These are phyloP conservation scores for Omphalotus guepiniiformis DNA, from an alignment of 768 basidiomycete genomes.

Conservation along the genomic window DNA sequence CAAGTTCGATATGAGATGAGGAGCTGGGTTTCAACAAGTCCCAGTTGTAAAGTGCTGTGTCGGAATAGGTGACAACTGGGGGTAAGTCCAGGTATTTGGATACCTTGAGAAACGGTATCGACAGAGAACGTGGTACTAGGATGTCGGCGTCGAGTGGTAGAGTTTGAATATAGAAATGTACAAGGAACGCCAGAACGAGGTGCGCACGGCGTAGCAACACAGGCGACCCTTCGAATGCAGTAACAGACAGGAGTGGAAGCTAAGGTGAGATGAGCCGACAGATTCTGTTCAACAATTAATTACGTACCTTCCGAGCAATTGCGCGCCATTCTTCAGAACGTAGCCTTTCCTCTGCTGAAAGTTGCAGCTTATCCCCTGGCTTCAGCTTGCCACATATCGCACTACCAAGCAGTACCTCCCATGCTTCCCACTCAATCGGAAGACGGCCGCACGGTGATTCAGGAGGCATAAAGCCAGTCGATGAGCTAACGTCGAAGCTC, in stretches of 20 bases:
- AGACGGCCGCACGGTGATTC: constrained; percentile 46
- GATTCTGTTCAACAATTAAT: neutral
- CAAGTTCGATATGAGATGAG: constrained; percentile 32
- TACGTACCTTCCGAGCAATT: constrained; percentile 27
- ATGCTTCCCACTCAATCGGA: constrained; percentile 42
- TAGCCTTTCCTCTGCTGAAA: constrained; percentile 23
- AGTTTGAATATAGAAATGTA: constrained; percentile 55
- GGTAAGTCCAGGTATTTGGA: neutral
- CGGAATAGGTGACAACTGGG: constrained; percentile 41
- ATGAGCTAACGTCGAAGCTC: constrained; percentile 67
- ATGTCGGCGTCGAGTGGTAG: constrained; percentile 23
- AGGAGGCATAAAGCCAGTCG: constrained; percentile 71
- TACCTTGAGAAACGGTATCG: neutral
- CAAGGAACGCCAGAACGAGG: constrained; percentile 48
- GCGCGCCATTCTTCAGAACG: constrained; percentile 34
- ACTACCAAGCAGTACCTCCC: constrained; percentile 44
- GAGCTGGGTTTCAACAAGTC: constrained; percentile 27
- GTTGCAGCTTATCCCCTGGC: constrained; percentile 34
- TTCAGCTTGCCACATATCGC: constrained; percentile 23
- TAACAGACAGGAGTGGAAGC: neutral
- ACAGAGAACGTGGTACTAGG: neutral
- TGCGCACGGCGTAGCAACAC: constrained; percentile 51
- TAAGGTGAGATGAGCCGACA: no score
- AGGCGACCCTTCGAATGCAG: neutral
- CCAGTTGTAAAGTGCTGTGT: constrained; percentile 92